Evolutionary conservation across 1,284 basidiomycete species (phyloP).

Genomic region (Austroboletus novae-zelandiae): DNA sequence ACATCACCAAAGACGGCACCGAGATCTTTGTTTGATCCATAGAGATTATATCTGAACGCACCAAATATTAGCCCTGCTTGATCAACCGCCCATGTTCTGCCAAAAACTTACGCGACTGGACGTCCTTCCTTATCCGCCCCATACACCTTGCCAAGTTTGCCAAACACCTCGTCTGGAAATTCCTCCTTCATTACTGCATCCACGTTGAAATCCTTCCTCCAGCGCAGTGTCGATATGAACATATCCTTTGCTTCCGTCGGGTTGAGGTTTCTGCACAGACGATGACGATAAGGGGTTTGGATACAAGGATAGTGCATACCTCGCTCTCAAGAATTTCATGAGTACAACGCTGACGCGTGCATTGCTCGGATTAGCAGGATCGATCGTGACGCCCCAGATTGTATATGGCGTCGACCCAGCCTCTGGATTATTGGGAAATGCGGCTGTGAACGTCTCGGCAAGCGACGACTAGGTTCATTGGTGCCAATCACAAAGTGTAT

Average conservation of each 20-base stretch:
- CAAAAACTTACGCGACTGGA: slow-evolving; percentile 56
- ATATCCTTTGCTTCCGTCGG: slow-evolving; percentile 55
- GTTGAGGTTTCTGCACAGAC: slow-evolving; percentile 50
- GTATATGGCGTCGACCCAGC: slow-evolving; percentile 49
- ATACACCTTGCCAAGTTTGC: slow-evolving; percentile 57
- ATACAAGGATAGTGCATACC: slow-evolving; percentile 39
- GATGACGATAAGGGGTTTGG: not conserved
- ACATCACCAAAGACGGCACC: slow-evolving; percentile 70
- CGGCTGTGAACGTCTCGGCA: slow-evolving; percentile 47
- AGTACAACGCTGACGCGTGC: slow-evolving; percentile 68
- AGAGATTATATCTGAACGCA: slow-evolving; percentile 63
- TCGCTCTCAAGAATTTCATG: slow-evolving; percentile 76
- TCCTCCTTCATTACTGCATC: slow-evolving; percentile 58
- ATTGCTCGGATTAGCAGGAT: slow-evolving; percentile 51
- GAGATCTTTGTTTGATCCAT: slow-evolving; percentile 63
- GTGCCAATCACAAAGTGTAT: not conserved
- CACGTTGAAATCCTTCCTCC: slow-evolving; percentile 70
- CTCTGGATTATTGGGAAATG: slow-evolving; percentile 47
- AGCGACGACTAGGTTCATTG: slow-evolving; percentile 45
- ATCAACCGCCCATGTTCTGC: slow-evolving; percentile 2
- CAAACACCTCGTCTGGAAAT: slow-evolving; percentile 62
- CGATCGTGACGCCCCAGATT: slow-evolving; percentile 69
- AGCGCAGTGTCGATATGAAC: slow-evolving; percentile 66
- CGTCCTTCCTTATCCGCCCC: slow-evolving; percentile 66
- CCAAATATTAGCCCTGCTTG: not conserved